These are phyloP conservation scores for Exophiala phaeomuriformis DNA, from an alignment of 2,329 filamentous ascomycete species.

Conservation along the genomic window DNA sequence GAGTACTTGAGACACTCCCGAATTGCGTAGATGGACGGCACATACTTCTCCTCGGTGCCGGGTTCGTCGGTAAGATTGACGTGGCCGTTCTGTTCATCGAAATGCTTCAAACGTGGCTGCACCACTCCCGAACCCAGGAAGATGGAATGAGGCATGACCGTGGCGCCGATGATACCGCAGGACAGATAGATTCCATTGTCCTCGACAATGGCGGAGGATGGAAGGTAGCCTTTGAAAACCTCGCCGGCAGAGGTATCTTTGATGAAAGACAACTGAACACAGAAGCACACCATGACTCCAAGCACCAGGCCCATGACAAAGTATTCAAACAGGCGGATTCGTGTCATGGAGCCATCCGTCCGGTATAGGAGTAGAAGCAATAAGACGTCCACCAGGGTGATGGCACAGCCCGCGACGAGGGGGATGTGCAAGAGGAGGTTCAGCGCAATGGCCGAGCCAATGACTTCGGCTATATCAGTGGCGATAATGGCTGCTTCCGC, in stretches of 20 bases:
- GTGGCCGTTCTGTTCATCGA: constrained; percentile 38
- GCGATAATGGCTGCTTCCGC: constrained; percentile 63
- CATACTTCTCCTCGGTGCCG: constrained; percentile 53
- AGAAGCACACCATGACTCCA: constrained; percentile 51
- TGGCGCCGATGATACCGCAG: constrained; percentile 47
- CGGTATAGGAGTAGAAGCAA: constrained; percentile 51
- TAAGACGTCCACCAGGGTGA: constrained; percentile 50
- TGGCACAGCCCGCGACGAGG: constrained; percentile 50
- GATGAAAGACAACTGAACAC: constrained; percentile 50
- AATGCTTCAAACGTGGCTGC: constrained; percentile 46
- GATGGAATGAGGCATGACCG: constrained; percentile 55
- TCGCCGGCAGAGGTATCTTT: constrained; percentile 43
- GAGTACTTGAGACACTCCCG: constrained; percentile 66
- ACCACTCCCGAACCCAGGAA: constrained; percentile 52
- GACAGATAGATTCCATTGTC: constrained; percentile 50
- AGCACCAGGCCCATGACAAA: constrained; percentile 50
- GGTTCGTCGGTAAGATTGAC: constrained; percentile 8
- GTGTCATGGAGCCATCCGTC: constrained; percentile 46
- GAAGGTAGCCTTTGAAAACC: constrained; percentile 50
- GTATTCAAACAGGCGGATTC: constrained; percentile 47
- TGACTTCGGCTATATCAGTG: constrained; percentile 62
- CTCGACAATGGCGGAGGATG: constrained; percentile 46
- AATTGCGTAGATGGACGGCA: constrained; percentile 66
- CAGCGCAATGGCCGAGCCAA: constrained; percentile 51
- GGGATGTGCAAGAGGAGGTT: constrained; percentile 50